phyloP scores from a whole-genome alignment of 352 stramenopile genomes.

The Blastocystis sp. region DNA sequence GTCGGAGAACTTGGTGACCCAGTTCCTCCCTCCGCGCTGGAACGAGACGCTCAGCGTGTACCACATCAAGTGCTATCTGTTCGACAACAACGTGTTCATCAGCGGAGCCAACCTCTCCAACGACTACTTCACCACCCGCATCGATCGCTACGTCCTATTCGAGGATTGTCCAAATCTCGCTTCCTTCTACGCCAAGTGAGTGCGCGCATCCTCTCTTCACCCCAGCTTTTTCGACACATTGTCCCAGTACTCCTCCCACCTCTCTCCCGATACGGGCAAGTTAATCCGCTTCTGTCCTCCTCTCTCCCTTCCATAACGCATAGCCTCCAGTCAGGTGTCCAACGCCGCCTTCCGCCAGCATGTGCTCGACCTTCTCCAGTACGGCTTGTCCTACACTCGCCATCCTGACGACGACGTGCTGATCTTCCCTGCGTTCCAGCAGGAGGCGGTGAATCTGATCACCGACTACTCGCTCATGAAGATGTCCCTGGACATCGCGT shows the following conservation, averaged over 20 bases:
- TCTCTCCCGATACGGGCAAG: not conserved
- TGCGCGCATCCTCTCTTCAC: too few relatives aligned
- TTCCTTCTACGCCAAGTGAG: slow-evolving; percentile 75
- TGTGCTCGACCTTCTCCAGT: slow-evolving; percentile 3
- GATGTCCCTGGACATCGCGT: not conserved
- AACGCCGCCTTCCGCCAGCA: not conserved
- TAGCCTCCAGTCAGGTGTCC: slow-evolving; percentile 18
- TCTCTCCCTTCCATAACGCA: not conserved
- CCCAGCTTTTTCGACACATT: slow-evolving; percentile 49
- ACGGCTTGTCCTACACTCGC: not conserved
- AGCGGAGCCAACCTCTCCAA: slow-evolving; percentile 80
- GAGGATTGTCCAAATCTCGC: slow-evolving; percentile 74
- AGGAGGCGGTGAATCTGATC: slow-evolving; percentile 37
- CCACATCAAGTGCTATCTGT: slow-evolving; percentile 81
- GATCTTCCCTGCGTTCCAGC: slow-evolving; percentile 45
- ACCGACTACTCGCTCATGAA: slow-evolving; percentile 14
- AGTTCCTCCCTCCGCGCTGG: slow-evolving; percentile 76
- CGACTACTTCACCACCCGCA: slow-evolving; percentile 81
- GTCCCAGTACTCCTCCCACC: slow-evolving; percentile 20
- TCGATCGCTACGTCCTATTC: slow-evolving; percentile 80
- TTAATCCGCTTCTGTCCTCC: not conserved
- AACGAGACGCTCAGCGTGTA: slow-evolving; percentile 78
- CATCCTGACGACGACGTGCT: not conserved
- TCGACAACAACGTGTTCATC: slow-evolving; percentile 79
- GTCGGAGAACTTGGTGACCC: slow-evolving; percentile 71